Base-by-base conservation (phyloP, 2,329 filamentous ascomycete genomes). In the Plenodomus lindquistii region DNA sequence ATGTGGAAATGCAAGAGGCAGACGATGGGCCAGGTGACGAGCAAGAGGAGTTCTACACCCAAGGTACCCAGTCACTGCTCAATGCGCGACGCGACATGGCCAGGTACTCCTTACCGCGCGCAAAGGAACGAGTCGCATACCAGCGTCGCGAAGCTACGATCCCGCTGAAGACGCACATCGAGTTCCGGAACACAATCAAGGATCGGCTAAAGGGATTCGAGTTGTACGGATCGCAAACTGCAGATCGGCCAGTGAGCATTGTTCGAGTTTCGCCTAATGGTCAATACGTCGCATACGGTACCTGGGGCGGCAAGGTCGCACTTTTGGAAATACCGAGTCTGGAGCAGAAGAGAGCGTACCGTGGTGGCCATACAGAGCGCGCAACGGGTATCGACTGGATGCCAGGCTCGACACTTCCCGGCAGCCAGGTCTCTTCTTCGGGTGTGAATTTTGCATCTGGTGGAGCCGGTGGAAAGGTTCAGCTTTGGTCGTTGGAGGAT, bases 341-440 rank as follows among this genome's bases (percentile, higher is more conserved):
- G 54, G 85, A 91, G 40, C 86, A 89, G 60, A 91, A 86, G 67
- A 83, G 80, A 62, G 85, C 83, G 4, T 78, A 95, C 52, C 83
- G 92, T 38, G 67, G 67, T n/a, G 94, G 90, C 1, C 94, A 99
- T 69, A 92, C 85, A 6, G 91, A 90, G 72, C 89, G 92, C 59
- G 86, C 97, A 48, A 92, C 93, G 54, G 94, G 94, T 5, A 79
- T 99, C 21, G 85, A 91, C 2, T 99, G 94, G 94, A 86, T 85
- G 64, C 94, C 94, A 0, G 89, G 86, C 3, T 84, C 92, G 4
- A 96, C 91, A 1, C 67, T 95, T 17, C 79, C 86, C 0, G 82
- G 82, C 20, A 81, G 81, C n/a, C 85, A 80, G 41, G 83, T 96
- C 5, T 91, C 90, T 0, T 77, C 85, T 7, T 84, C 85, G 20